Conservation (phyloP, 768 basidiomycete genomes). For the Russula earlei region DNA sequence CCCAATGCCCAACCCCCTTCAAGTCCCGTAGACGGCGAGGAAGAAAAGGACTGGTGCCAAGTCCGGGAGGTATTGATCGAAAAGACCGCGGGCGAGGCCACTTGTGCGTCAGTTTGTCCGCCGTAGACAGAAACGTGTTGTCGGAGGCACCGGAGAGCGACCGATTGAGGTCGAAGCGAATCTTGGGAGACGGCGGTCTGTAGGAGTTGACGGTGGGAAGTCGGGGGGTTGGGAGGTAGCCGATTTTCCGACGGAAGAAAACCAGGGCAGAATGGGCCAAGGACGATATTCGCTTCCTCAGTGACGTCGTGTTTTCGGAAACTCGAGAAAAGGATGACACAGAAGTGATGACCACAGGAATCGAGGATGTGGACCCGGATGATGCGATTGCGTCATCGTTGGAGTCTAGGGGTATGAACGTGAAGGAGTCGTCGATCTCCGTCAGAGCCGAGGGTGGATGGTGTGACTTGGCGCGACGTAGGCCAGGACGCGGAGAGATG, state of each 20-base stretch:
- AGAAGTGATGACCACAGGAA: background rate
- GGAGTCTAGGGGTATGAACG: background rate
- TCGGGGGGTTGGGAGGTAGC: background rate
- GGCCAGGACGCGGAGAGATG: background rate
- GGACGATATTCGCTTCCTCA: background rate
- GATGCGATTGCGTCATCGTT: background rate
- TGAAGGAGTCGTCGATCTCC: background rate
- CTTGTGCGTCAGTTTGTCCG: conserved; percentile 40
- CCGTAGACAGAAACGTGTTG: background rate
- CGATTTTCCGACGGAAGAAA: background rate
- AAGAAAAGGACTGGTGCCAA: conserved; percentile 7
- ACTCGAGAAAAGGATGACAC: background rate
- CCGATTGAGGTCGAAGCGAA: background rate
- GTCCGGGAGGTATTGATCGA: background rate
- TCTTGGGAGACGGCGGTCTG: background rate
- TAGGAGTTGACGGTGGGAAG: background rate
- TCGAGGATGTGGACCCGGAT: background rate
- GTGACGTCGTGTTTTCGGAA: background rate
- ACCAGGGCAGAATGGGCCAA: background rate
- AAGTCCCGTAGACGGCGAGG: conserved; percentile 6
- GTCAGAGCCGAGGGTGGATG: background rate
- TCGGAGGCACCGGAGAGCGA: background rate
- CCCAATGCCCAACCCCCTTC: conserved; percentile 10
- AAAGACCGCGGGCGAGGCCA: conserved; percentile 38
- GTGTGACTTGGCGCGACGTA: background rate